Evolutionary conservation across 768 basidiomycete genomes (phyloP).

Genomic region (Roridomyces roridus): DNA sequence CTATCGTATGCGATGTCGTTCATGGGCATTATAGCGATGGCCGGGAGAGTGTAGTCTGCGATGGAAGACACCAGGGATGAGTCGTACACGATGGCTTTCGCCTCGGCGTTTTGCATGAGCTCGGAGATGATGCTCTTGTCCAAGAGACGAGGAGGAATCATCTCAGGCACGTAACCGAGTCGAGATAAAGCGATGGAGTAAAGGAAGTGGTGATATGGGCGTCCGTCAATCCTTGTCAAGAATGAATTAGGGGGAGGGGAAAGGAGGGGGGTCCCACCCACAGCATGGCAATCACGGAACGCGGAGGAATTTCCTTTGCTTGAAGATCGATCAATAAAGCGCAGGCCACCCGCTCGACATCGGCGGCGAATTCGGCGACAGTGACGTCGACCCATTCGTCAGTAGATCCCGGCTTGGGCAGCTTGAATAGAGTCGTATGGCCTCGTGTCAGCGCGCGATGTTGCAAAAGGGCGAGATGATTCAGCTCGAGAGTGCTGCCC

Average conservation of each 20-base stretch:
- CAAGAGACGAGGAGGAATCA: neutral
- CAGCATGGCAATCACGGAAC: constrained; percentile 6
- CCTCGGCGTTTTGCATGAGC: constrained; percentile 5
- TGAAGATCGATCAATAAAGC: constrained; percentile 1
- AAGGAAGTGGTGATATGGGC: neutral
- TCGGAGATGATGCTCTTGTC: constrained; percentile 3
- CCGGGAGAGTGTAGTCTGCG: constrained; percentile 2
- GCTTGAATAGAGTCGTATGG: constrained; percentile 3
- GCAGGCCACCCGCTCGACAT: constrained; percentile 6
- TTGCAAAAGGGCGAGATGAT: constrained; percentile 6
- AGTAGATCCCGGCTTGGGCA: constrained; percentile 1
- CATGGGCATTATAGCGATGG: neutral
- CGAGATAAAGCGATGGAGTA: constrained; percentile 4
- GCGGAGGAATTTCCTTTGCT: neutral
- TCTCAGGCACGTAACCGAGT: neutral
- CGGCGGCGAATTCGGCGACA: constrained; percentile 5
- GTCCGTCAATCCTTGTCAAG: neutral
- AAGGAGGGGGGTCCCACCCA: neutral
- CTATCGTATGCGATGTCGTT: neutral
- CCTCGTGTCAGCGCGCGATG: constrained; percentile 1
- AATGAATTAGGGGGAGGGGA: neutral
- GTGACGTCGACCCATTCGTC: constrained; percentile 9
- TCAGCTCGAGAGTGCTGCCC: constrained; percentile 2
- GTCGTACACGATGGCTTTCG: constrained; percentile 9
- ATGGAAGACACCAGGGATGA: constrained; percentile 1